These are phyloP conservation scores for Beta corolliflora DNA, from an alignment of 179 eudicot species.

Conservation along the genomic window DNA sequence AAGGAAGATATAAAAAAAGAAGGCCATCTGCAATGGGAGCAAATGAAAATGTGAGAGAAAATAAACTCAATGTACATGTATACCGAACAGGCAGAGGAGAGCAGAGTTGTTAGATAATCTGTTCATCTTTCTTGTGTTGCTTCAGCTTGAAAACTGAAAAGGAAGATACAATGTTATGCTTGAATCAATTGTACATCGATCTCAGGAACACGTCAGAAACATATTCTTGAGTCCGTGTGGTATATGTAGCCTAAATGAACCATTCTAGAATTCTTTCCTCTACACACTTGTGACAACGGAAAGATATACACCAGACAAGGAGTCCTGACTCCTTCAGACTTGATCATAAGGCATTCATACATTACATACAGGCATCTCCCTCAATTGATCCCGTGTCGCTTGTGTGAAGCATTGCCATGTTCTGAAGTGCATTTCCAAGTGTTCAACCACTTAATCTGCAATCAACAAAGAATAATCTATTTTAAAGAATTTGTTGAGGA, in stretches of 20 bases:
- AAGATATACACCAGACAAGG: conserved; percentile 23
- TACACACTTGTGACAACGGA: conserved; percentile 8
- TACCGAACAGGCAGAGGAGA: conserved; percentile 15
- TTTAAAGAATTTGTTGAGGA: background rate
- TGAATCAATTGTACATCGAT: conserved; percentile 17
- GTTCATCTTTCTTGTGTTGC: conserved; percentile 26
- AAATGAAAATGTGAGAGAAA: conserved; percentile 6
- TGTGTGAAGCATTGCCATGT: background rate
- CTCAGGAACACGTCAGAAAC: conserved; percentile 19
- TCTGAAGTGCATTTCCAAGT: conserved; percentile 1
- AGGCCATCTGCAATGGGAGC: conserved; percentile 8
- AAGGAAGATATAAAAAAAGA: background rate
- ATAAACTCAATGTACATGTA: conserved; percentile 12
- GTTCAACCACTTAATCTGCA: conserved; percentile 21
- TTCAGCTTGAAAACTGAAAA: conserved; percentile 34
- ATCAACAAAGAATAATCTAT: background rate
- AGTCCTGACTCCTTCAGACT: conserved; percentile 13
- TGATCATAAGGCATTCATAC: background rate
- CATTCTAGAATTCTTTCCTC: conserved; percentile 28
- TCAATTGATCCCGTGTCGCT: conserved; percentile 4
- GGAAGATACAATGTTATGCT: conserved; percentile 32
- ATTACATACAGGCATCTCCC: conserved; percentile 11
- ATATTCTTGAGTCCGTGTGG: background rate
- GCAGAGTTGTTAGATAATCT: conserved; percentile 22
- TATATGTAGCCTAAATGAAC: conserved; percentile 24